phyloP scores from a whole-genome alignment of 1,139 yeast species.

The Blastobotrys raffinosifermentans region DNA sequence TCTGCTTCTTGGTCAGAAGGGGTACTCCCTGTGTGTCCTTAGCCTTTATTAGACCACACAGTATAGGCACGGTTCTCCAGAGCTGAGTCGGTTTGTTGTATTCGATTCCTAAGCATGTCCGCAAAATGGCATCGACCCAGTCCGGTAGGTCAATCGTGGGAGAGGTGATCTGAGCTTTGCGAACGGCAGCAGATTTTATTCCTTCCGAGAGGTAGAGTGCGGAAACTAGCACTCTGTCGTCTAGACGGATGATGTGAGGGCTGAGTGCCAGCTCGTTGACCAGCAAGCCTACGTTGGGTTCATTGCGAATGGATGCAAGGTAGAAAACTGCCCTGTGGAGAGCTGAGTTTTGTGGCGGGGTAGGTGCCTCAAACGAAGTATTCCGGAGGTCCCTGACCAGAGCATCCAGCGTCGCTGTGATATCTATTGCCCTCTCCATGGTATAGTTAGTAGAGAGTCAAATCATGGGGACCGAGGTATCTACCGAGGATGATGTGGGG shows the following conservation, averaged over 20 bases:
- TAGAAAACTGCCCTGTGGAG: conserved; percentile 54
- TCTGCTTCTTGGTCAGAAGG: conserved; percentile 4
- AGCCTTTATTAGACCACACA: conserved; percentile 49
- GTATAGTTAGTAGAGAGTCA: background rate
- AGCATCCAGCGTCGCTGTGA: conserved; percentile 12
- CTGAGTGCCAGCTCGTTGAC: conserved; percentile 47
- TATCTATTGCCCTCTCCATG: conserved; percentile 3
- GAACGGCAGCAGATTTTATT: conserved; percentile 39
- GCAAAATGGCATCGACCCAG: conserved; percentile 44
- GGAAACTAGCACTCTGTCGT: conserved; percentile 7
- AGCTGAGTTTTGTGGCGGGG: background rate
- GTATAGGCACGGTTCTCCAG: conserved; percentile 55
- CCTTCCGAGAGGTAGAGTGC: conserved; percentile 31
- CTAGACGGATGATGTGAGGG: conserved; percentile 21
- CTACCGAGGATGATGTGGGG: no score
- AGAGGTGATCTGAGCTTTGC: conserved; percentile 52
- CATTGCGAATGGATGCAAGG: conserved; percentile 56
- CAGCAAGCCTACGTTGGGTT: conserved; percentile 48
- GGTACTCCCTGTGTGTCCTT: conserved; percentile 30
- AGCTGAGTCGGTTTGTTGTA: conserved; percentile 23
- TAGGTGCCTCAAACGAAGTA: conserved; percentile 1
- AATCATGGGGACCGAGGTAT: background rate
- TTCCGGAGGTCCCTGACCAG: conserved; percentile 11
- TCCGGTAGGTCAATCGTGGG: conserved; percentile 52
- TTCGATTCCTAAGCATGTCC: conserved; percentile 31